These are phyloP conservation scores for Colletotrichum nymphaeae DNA, from an alignment of 2,329 filamentous ascomycete species.

Conservation along the genomic window DNA sequence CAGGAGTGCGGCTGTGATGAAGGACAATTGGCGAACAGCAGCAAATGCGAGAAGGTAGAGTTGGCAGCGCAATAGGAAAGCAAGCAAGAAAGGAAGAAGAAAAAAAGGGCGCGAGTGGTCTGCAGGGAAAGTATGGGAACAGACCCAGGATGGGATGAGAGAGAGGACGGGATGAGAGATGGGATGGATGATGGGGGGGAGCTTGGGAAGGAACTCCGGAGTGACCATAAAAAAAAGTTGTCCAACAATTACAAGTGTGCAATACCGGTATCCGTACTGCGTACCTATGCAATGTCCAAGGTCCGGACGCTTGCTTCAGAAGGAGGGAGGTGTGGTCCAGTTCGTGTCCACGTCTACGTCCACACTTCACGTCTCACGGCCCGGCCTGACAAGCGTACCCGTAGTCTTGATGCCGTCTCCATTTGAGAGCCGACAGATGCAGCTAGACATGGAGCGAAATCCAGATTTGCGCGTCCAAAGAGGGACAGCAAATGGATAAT, in stretches of 20 bases:
- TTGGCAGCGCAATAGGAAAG: not conserved
- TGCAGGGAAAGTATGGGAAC: not conserved
- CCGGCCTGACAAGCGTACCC: conserved; percentile 9
- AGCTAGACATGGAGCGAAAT: not conserved
- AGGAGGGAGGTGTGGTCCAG: not conserved
- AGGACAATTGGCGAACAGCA: not conserved
- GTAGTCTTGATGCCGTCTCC: not conserved
- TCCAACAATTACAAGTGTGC: not conserved
- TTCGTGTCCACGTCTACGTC: not conserved
- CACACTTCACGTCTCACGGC: not conserved
- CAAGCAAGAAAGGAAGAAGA: not conserved
- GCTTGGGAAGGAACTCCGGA: not conserved
- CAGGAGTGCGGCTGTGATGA: not conserved
- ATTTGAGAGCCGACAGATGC: not conserved
- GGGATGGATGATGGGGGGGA: not conserved
- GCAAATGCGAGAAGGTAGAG: not conserved
- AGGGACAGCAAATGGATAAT: not conserved
- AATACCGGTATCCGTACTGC: not conserved
- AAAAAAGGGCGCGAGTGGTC: not conserved
- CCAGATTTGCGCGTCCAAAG: not conserved
- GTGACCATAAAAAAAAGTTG: not conserved
- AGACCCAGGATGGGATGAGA: not conserved
- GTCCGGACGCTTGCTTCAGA: not conserved
- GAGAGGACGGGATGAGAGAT: not conserved
- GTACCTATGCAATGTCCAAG: not conserved